Percentiles rank a stretch among this genome's conserved stretches.
Evolutionary conservation across 2,329 filamentous ascomycete species (phyloP).

Genomic region (Monilinia vaccinii-corymbosi): DNA sequence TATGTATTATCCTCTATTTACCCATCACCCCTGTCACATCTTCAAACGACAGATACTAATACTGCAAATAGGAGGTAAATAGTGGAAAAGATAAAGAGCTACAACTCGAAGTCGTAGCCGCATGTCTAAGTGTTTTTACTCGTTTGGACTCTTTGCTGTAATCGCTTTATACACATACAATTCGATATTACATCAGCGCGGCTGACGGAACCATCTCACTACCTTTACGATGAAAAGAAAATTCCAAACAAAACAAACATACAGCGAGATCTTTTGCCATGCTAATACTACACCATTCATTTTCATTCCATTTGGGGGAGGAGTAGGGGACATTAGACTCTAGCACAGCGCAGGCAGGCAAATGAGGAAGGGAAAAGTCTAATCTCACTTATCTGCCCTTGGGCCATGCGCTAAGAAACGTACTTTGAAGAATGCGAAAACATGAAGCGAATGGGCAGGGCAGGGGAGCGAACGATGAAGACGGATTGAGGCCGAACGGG

Average conservation of each 20-base stretch:
- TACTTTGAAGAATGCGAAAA: background rate
- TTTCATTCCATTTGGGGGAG: constrained; percentile 1
- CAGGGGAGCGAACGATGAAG: background rate
- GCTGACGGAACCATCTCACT: background rate
- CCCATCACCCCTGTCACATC: background rate
- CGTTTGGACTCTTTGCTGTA: constrained; percentile 90
- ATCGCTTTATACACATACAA: background rate
- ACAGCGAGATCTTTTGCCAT: background rate
- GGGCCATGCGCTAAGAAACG: background rate
- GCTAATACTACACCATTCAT: background rate
- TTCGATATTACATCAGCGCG: background rate
- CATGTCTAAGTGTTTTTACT: constrained; percentile 95
- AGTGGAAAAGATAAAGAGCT: constrained; percentile 86
- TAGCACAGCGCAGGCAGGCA: background rate
- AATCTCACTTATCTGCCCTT: background rate
- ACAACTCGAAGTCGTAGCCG: constrained; percentile 89
- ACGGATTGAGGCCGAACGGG: no score
- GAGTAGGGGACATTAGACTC: background rate
- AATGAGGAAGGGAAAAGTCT: background rate
- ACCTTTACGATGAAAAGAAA: background rate
- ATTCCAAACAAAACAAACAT: background rate
- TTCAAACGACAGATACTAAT: constrained; percentile 5
- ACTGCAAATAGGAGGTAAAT: constrained; percentile 56
- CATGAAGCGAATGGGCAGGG: background rate
- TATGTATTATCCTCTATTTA: constrained; percentile 30